A percentile compares a stretch with the other conserved stretches of the same genome.
Evolutionary conservation across 495 filamentous ascomycete species (phyloP).

Genomic region (Barbatosphaeria neglecta): DNA sequence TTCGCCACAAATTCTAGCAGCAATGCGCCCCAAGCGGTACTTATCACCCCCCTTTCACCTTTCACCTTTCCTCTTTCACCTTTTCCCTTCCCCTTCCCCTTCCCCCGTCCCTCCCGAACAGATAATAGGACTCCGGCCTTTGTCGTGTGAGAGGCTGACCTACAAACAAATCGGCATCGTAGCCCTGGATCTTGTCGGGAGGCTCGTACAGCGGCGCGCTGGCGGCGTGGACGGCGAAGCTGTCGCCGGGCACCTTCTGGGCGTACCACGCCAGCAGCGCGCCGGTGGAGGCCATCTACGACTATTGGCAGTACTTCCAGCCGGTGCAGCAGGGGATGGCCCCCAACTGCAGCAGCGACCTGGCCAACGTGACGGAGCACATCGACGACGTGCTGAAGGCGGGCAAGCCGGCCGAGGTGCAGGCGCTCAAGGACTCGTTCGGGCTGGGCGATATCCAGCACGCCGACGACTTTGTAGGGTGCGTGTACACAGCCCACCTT

Average conservation of each 20-base stretch:
- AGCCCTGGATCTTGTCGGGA: slow-evolving; percentile 51
- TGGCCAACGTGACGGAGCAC: slow-evolving; percentile 42
- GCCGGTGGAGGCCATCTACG: slow-evolving; percentile 46
- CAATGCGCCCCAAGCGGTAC: slow-evolving; percentile 41
- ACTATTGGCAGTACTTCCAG: slow-evolving; percentile 54
- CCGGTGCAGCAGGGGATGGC: slow-evolving; percentile 50
- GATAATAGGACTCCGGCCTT: too few species aligned
- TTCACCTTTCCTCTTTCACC: too few species aligned
- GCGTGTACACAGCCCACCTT: too few species aligned
- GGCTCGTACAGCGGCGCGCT: slow-evolving; percentile 53
- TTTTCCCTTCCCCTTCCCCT: too few species aligned
- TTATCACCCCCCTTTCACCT: slow-evolving; percentile 20
- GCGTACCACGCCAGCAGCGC: slow-evolving; percentile 53
- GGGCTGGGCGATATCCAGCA: slow-evolving; percentile 39
- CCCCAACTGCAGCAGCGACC: slow-evolving; percentile 47
- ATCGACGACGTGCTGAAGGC: slow-evolving; percentile 35
- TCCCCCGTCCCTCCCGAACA: too few species aligned
- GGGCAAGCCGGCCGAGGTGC: slow-evolving; percentile 28
- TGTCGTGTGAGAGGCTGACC: not conserved
- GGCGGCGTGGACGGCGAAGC: slow-evolving; percentile 46
- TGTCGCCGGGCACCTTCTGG: slow-evolving; percentile 53
- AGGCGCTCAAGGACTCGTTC: slow-evolving; percentile 44
- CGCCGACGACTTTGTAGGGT: slow-evolving; percentile 47
- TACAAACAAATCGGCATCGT: not conserved
- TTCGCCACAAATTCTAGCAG: slow-evolving; percentile 42